Base-by-base conservation (phyloP, 1,284 basidiomycete species). In the Coniferiporia sulphurascens region DNA sequence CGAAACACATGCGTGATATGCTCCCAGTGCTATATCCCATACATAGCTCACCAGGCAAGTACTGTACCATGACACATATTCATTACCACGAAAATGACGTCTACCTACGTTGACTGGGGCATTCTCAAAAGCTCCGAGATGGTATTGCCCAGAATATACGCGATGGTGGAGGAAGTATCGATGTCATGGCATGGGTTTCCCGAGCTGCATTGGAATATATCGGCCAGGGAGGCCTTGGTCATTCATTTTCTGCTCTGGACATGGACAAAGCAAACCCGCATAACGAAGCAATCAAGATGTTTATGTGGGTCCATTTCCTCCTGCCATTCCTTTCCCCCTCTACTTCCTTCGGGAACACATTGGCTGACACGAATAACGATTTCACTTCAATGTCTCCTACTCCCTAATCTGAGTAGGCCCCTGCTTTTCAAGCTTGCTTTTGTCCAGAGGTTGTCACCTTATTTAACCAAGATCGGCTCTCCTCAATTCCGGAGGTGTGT, bases 151-250 rank as follows among this genome's bases (percentile, higher is more conserved):
- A 45, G 21, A 32, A 57, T 27, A 63, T 67, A 12, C 34, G 60
- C 0, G 51, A 62, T 12, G n/a, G n/a, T n/a, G n/a, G n/a, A n/a
- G n/a, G n/a, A n/a, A 66, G 79, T 65, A 63, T 79, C 69, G 66
- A 81, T 69, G 59, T 78, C 27, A 57, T 74, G 12, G 65, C 70
- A n/a, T 78, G 74, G 74, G 72, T 74, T 68, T 65, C 70, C 1
- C 69, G 71, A 15, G 67, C 69, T 3, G 73, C 75, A 32, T 56
- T 73, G 15, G 73, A 74, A 58, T 60, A 70, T n/a, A 67, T 74
- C 43, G 69, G 70, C 9, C 69, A 70, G 63, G 67, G 65, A 12
- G 73, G 73, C 1, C 61, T 76, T 17, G 74, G 77, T 1, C 72
- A 77, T 61, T 74, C 73, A 0, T 78, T 79, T 56, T 73, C 76